phyloP scores from a whole-genome alignment of 176 grass and related monocot genomes.

The Triticum timopheevii region DNA sequence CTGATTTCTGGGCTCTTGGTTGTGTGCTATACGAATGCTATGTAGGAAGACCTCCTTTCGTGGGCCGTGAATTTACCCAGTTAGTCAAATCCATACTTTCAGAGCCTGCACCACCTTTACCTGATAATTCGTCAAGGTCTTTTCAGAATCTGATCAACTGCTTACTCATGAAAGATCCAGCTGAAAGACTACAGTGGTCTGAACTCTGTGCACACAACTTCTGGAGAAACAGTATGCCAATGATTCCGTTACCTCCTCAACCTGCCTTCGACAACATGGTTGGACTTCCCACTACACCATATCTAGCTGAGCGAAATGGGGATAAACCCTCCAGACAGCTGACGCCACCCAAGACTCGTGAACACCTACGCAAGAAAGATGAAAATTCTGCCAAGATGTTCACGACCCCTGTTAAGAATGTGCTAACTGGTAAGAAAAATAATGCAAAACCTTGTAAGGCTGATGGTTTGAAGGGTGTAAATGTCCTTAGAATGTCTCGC shows the following conservation, averaged over 20 bases:
- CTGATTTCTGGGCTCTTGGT: conserved; percentile 98
- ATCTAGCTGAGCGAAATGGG: conserved; percentile 68
- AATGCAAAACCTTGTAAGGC: conserved; percentile 53
- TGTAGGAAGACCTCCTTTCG: conserved; percentile 77
- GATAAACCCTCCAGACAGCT: conserved; percentile 63
- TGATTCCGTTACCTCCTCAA: conserved; percentile 67
- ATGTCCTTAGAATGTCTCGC: conserved; percentile 92
- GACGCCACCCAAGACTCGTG: conserved; percentile 62
- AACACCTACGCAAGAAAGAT: conserved; percentile 55
- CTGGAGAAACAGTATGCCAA: conserved; percentile 66
- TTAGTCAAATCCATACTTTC: conserved; percentile 92
- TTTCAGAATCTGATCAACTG: conserved; percentile 86
- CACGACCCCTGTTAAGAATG: conserved; percentile 70
- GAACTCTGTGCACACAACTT: conserved; percentile 89
- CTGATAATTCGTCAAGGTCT: conserved; percentile 75
- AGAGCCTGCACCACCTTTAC: conserved; percentile 75
- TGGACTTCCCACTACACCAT: conserved; percentile 52
- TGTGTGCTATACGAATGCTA: conserved; percentile 97
- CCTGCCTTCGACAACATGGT: conserved; percentile 72
- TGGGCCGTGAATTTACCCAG: conserved; percentile 76
- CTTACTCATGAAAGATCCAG: conserved; percentile 90
- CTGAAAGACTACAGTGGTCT: conserved; percentile 96
- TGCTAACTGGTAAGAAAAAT: conserved; percentile 63
- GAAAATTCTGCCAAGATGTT: conserved; percentile 63
- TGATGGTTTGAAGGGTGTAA: conserved; percentile 62